Evolutionary conservation across 495 filamentous ascomycete species (phyloP), one percentile per base, ranked within the genome.

Genomic region (Paragyromitra xinjiangensis): DNA sequence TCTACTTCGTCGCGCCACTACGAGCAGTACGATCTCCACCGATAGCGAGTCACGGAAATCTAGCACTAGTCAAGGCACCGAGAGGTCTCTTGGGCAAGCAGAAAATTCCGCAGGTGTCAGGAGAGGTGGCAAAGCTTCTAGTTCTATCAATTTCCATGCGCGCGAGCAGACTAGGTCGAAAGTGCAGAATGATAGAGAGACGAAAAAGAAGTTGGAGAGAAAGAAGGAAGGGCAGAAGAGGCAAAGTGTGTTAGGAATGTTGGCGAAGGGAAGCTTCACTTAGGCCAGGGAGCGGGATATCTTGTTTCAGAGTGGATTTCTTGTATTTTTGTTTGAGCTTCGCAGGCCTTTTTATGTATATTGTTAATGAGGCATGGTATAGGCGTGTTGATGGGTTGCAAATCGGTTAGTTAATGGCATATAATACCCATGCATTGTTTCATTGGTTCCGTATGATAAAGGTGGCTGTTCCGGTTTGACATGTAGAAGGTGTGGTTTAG

Each of bases 1-100:
- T 7, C 86, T 97, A n/a, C 87, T 97, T 9, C 90, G 94, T 24
- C 89, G 91, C 16, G 90, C 92, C 0, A 95, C 92, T 0, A 91
- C 91, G 0, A 91, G 89, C 71, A 73, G 74, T n/a, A 85, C 85
- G 3, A 78, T 90, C 81, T 84, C 85, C 9, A 83, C 81, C n/a
- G 83, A 84, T 14, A 81, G 78, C 44, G 82, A 83, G n/a, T 77
- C 75, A 24, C 83, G 83, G 45, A 82, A 83, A 61, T 83, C 82
- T 16, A 73, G 66, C 24, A 77, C 85, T 56, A 84, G 70, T 77
- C 81, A 75, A 26, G 83, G 80, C 69, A 87, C 73, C 55, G 82
- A 83, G 37, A 75, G 80, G 24, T 83, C 82, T 62, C 83, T 81
- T 65, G 83, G 84, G 3, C 86, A 83, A 4, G 84, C 86, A 78